Evolutionary conservation across 331 rosid species (phyloP).

Genomic region (Acacia pycnantha): DNA sequence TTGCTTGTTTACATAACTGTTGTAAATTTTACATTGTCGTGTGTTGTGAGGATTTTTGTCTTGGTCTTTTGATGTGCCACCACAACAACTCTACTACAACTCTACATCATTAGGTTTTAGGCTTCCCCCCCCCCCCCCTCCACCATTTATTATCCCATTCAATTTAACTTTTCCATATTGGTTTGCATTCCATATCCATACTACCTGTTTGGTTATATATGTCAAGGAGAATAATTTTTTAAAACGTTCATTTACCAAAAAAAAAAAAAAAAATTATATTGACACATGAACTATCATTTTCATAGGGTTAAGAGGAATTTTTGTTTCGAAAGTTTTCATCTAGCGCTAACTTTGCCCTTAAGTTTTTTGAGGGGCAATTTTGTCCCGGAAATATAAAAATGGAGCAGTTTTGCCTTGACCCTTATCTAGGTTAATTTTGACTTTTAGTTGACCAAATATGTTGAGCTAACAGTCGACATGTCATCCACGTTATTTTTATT

Average conservation of each 20-base stretch:
- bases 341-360: too few relatives aligned
- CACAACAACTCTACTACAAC: background rate
- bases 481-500: too few relatives aligned
- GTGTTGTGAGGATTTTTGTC: background rate
- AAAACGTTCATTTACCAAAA: too few relatives aligned
- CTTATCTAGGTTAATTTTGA: too few relatives aligned
- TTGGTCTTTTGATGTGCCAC: conserved; percentile 2
- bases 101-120: background rate
- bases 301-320: too few relatives aligned
- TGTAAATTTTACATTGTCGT: background rate
- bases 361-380: too few relatives aligned
- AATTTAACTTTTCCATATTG: background rate
- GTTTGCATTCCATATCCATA: background rate
- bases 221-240: background rate
- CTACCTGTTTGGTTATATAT: background rate
- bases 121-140: background rate
- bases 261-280: too few relatives aligned
- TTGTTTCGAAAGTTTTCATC: too few relatives aligned
- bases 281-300: background rate
- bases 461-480: too few relatives aligned
- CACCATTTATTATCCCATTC: background rate
- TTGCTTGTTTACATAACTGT: background rate
- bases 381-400: too few relatives aligned
- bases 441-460: too few relatives aligned
- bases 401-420: fast-evolving